phyloP scores from a whole-genome alignment of 139 green algal genomes.

The Closterium sp. region DNA sequence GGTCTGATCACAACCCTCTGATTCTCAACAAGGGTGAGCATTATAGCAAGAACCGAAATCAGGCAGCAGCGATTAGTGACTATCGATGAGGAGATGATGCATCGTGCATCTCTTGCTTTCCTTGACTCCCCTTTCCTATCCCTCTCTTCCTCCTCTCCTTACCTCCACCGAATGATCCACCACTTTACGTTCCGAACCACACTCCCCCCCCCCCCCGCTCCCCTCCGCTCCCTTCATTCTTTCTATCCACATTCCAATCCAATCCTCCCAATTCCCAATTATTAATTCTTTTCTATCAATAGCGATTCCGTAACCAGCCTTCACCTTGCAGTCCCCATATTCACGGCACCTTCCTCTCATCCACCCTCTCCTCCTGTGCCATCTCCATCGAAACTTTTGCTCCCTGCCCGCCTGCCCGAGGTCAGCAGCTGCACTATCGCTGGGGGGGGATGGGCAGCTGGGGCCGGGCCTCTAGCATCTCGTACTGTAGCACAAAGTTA shows the following conservation, averaged over 20 bases:
- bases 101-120: background rate
- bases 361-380: background rate
- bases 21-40: background rate
- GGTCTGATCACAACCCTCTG: background rate
- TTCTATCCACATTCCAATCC: too few relatives aligned
- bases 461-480: slow-evolving; percentile 42
- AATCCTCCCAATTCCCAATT: background rate
- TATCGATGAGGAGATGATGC: background rate
- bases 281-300: background rate
- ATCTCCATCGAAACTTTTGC: too few relatives aligned
- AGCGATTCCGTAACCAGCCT: too few relatives aligned
- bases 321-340: background rate
- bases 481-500: slow-evolving; percentile 52
- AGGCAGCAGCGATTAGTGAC: background rate
- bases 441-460: slow-evolving; percentile 6
- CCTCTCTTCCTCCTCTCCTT: background rate
- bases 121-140: background rate
- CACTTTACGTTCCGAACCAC: background rate
- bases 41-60: background rate
- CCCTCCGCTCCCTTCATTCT: too few relatives aligned
- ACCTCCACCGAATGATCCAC: background rate
- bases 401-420: background rate
- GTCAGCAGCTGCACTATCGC: background rate
- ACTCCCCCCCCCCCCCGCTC: too few relatives aligned
- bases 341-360: background rate